phyloP scores from a whole-genome alignment of 371 early-diverging fungal genomes.

The Synchytrium microbalum region DNA sequence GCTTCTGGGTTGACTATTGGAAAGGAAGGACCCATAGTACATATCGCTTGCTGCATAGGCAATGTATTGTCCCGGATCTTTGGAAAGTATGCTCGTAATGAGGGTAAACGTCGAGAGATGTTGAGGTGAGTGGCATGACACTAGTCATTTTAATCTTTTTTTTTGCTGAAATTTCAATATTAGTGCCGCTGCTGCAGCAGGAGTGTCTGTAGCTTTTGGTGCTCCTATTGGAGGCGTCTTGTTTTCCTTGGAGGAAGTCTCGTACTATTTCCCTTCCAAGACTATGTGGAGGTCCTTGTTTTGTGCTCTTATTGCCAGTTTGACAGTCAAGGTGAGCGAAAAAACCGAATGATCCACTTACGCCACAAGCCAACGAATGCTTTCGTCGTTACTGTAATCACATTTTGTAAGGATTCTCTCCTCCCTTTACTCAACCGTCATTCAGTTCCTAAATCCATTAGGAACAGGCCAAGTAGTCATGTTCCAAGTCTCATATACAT shows the following conservation, averaged over 20 bases:
- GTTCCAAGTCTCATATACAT: conserved; percentile 88
- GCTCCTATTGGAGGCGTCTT: conserved; percentile 95
- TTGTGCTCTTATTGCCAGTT: conserved; percentile 85
- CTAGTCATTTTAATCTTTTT: too few relatives aligned
- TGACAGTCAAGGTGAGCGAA: conserved; percentile 64
- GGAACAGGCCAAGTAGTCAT: conserved; percentile 88
- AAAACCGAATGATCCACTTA: not conserved
- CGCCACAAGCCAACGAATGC: conserved; percentile 18
- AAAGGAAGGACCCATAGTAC: conserved; percentile 93
- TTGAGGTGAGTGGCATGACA: not conserved
- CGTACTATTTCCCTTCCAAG: conserved; percentile 87
- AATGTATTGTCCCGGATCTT: conserved; percentile 80
- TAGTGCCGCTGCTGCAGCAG: conserved; percentile 89
- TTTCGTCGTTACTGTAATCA: not conserved
- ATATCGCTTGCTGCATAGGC: conserved; percentile 86
- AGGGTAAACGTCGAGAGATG: conserved; percentile 43
- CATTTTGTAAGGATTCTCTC: conserved; percentile 5
- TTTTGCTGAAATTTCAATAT: conserved; percentile 58
- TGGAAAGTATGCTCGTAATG: conserved; percentile 58
- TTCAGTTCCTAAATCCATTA: conserved; percentile 80
- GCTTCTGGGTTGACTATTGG: conserved; percentile 86
- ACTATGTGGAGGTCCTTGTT: conserved; percentile 93
- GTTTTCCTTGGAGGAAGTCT: conserved; percentile 93
- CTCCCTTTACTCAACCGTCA: conserved; percentile 5
- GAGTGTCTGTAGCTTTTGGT: conserved; percentile 93